phyloP scores from a whole-genome alignment of 1,284 basidiomycete genomes.

The Phellopilus nigrolimitatus region DNA sequence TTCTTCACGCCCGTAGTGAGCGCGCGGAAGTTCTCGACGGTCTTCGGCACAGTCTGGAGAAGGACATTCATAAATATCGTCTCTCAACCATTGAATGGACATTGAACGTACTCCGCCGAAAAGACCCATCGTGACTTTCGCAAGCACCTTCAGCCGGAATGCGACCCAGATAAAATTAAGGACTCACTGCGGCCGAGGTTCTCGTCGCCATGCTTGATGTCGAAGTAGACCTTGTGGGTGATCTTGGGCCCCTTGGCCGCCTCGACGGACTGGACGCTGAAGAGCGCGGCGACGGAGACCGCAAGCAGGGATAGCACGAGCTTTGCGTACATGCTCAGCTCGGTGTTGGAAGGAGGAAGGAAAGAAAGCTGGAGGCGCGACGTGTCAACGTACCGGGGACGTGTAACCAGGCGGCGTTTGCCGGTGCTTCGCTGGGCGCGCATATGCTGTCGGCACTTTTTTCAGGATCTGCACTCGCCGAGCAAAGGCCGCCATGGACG shows the following conservation, averaged over 20 bases:
- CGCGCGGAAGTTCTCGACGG: constrained; percentile 68
- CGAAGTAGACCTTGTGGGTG: constrained; percentile 91
- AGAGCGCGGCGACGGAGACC: constrained; percentile 62
- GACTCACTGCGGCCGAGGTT: constrained; percentile 74
- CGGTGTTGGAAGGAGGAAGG: not conserved
- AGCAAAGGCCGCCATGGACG: constrained; percentile 46
- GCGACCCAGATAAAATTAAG: constrained; percentile 19
- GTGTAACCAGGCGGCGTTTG: constrained; percentile 7
- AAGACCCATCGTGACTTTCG: constrained; percentile 74
- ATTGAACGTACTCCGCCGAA: constrained; percentile 62
- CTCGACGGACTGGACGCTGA: constrained; percentile 63
- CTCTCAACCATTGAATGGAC: not conserved
- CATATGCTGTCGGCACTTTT: not conserved
- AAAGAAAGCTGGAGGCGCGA: constrained; percentile 14
- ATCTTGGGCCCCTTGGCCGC: constrained; percentile 81
- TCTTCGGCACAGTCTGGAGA: constrained; percentile 72
- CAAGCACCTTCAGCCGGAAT: constrained; percentile 13
- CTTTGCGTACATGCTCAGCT: constrained; percentile 18
- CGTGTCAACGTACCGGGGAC: constrained; percentile 13
- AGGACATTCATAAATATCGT: constrained; percentile 20
- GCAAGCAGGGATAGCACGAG: constrained; percentile 57
- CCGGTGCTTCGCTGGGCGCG: not conserved
- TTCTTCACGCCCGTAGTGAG: constrained; percentile 72
- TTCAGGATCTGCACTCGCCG: not conserved
- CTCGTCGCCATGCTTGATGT: constrained; percentile 85